phyloP scores from a whole-genome alignment of 768 basidiomycete species.

The Rhodotorula diobovata region DNA sequence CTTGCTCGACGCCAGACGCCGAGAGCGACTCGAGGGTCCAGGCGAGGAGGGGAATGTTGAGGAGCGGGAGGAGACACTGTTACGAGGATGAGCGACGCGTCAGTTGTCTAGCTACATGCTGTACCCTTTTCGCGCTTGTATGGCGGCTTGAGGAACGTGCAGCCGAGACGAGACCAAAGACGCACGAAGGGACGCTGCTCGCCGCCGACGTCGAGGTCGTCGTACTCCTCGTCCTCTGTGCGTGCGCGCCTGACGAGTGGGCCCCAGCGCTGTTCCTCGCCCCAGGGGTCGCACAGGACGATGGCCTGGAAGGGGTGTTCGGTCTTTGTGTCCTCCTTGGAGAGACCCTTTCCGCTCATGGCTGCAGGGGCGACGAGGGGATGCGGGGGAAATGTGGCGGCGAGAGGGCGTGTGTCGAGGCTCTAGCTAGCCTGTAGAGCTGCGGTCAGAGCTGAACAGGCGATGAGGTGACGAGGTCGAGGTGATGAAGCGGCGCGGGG shows the following conservation, averaged over 20 bases:
- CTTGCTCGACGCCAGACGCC: constrained; percentile 90
- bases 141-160: no score
- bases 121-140: not conserved
- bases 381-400: not conserved
- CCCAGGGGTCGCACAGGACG: constrained; percentile 69
- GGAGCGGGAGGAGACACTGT: constrained; percentile 86
- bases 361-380: constrained; percentile 1
- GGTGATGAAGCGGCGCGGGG: not conserved
- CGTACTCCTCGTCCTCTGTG: constrained; percentile 40
- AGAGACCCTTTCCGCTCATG: constrained; percentile 12
- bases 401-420: not conserved
- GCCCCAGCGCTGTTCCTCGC: constrained; percentile 40
- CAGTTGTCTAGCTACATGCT: no score
- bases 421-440: no score
- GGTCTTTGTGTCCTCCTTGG: constrained; percentile 55
- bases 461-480: no score
- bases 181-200: constrained; percentile 73
- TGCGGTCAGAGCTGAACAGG: no score
- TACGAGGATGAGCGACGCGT: not conserved
- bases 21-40: constrained; percentile 96
- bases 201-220: constrained; percentile 53
- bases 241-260: constrained; percentile 35
- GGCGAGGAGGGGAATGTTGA: constrained; percentile 85
- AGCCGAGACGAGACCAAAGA: constrained; percentile 14
- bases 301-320: constrained; percentile 90